Base-by-base conservation (phyloP, 495 filamentous ascomycete genomes). In the Talaromyces thailandensis region DNA sequence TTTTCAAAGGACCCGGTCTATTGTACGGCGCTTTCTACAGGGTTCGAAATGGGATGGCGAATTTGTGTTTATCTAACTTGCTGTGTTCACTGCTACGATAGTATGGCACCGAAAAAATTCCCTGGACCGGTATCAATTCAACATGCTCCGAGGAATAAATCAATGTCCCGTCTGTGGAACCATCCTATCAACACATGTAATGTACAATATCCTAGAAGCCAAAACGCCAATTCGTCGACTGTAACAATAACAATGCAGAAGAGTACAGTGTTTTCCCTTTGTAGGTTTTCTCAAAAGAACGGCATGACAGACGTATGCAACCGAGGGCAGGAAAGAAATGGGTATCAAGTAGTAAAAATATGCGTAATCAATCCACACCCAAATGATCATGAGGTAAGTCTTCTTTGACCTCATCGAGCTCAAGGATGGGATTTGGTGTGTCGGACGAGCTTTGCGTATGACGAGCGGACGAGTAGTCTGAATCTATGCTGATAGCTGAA, bases 261-360 rank as follows among this genome's bases (percentile, higher is more conserved):
- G n/a, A n/a, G 43, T 48, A 40, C n/a, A 21, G 18, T 8, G n/a
- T 48, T n/a, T n/a, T n/a, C n/a, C n/a, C n/a, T n/a, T n/a, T n/a
- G n/a, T n/a, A n/a, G n/a, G n/a, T n/a, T n/a, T n/a, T 48, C 18
- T 5, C 7, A 21, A 48, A 48, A 7, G n/a, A 18, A 18, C 7
- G 9, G 21, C 37, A 43, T 4, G 1, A 52, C 4, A 24, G 18
- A 28, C 51, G 12, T 28, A 28, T 55, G 26, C 51, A 52, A 21
- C n/a, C n/a, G 43, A 12, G 14, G 21, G 11, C 21, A 35, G 16
- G 18, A 57, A 32, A 31, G 16, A 57, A 29, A 57, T 31, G 55
- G 55, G 55, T 57, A 57, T 57, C 55, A 35, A 57, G 18, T 35
- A 57, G 28, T n/a, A 21, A 23, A 57, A 57, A 31, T 18, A 25